Evolutionary conservation across 192 early-diverging fungal genomes (phyloP).

Genomic region (Podila minutissima): DNA sequence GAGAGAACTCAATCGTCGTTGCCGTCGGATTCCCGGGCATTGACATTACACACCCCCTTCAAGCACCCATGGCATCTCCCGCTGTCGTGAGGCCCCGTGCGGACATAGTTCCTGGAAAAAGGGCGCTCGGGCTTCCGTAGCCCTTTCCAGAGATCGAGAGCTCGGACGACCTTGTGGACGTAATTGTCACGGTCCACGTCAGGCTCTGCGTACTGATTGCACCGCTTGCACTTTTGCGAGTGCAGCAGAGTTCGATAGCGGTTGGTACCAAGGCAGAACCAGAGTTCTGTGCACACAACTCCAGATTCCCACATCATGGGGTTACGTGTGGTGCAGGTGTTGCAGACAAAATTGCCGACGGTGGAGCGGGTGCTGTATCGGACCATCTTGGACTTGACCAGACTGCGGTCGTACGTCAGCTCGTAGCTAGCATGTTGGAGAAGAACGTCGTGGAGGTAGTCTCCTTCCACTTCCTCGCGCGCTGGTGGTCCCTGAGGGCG

Average conservation of each 20-base stretch:
- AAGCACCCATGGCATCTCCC: slow-evolving; percentile 15
- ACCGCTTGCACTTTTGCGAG: slow-evolving; percentile 7
- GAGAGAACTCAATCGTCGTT: too few species aligned
- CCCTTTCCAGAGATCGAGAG: slow-evolving; percentile 19
- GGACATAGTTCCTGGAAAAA: background rate
- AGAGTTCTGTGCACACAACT: slow-evolving; percentile 7
- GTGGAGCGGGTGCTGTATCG: too few species aligned
- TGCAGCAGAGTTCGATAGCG: slow-evolving; percentile 8
- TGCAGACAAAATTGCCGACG: too few species aligned
- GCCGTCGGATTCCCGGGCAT: too few species aligned
- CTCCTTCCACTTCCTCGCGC: too few species aligned
- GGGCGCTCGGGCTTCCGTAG: background rate
- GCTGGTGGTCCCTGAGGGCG: too few species aligned
- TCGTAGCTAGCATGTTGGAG: too few species aligned
- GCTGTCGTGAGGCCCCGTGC: slow-evolving; percentile 9
- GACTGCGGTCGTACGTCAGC: too few species aligned
- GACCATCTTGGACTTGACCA: too few species aligned
- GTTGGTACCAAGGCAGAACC: background rate
- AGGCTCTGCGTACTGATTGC: slow-evolving; percentile 9
- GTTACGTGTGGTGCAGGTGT: background rate
- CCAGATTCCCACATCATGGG: slow-evolving; percentile 9
- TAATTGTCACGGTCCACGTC: slow-evolving; percentile 5
- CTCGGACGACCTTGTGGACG: background rate
- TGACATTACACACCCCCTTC: slow-evolving; percentile 4
- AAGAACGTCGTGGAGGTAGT: too few species aligned